Percentiles rank a stretch among this genome's conserved stretches.
These are phyloP conservation scores for Boletus tomentosulus DNA, from an alignment of 768 basidiomycete species.

Conservation along the genomic window DNA sequence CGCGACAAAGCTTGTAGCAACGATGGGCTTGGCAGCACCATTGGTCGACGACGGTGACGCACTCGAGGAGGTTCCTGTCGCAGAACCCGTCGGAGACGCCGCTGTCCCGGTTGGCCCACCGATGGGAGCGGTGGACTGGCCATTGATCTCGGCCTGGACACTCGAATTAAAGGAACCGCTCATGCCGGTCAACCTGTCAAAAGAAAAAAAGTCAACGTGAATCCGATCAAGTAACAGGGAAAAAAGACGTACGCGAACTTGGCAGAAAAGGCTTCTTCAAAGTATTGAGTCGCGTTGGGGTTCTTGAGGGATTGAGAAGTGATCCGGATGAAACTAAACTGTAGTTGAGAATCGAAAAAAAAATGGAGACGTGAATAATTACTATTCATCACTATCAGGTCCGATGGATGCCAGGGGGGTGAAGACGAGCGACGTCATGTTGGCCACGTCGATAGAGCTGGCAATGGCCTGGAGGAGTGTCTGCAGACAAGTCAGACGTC, in stretches of 20 bases:
- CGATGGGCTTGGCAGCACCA: slow-evolving; percentile 21
- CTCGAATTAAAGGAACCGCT: slow-evolving; percentile 59
- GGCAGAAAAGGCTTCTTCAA: slow-evolving; percentile 71
- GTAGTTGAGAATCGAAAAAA: background rate
- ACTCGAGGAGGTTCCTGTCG: background rate
- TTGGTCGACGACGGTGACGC: slow-evolving; percentile 4
- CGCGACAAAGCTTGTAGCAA: slow-evolving; percentile 23
- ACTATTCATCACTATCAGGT: slow-evolving; percentile 56
- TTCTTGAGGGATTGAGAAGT: slow-evolving; percentile 57
- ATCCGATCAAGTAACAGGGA: background rate
- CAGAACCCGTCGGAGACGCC: background rate
- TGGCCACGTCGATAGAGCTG: slow-evolving; percentile 48
- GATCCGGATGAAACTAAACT: slow-evolving; percentile 65
- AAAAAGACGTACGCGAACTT: slow-evolving; percentile 57
- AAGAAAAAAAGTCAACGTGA: background rate
- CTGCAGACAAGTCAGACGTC: slow-evolving; percentile 28
- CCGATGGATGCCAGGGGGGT: slow-evolving; percentile 51
- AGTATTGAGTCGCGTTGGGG: slow-evolving; percentile 47
- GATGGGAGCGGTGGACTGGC: slow-evolving; percentile 55
- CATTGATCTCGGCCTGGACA: slow-evolving; percentile 55
- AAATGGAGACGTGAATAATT: background rate
- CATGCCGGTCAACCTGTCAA: slow-evolving; percentile 60
- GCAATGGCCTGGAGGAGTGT: slow-evolving; percentile 54
- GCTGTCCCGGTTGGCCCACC: slow-evolving; percentile 33
- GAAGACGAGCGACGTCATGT: slow-evolving; percentile 43